Conservation (phyloP, 225 moss, liverwort and hornwort species). For the Sphagnum contortum region DNA sequence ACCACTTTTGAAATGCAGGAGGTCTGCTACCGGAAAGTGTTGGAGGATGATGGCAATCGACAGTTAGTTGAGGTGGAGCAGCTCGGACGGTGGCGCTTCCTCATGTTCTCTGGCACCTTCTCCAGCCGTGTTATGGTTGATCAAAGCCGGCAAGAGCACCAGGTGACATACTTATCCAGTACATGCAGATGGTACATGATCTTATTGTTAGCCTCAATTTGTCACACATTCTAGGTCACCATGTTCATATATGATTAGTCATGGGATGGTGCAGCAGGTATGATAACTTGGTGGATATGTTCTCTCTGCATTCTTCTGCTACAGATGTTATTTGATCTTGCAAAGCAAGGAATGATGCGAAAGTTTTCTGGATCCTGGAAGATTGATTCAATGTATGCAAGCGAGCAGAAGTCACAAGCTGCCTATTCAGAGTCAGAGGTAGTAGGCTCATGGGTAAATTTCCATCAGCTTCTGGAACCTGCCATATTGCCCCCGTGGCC, state of each 20-base stretch:
- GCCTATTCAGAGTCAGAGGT: constrained; percentile 9
- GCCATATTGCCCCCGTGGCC: constrained; percentile 85
- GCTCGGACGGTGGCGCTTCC: constrained; percentile 81
- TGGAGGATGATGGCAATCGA: constrained; percentile 85
- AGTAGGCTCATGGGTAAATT: constrained; percentile 70
- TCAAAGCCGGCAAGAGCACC: constrained; percentile 51
- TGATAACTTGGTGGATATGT: too few relatives aligned
- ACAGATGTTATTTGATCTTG: constrained; percentile 64
- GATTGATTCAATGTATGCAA: constrained; percentile 51
- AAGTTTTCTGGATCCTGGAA: constrained; percentile 77
- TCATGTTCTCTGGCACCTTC: constrained; percentile 72
- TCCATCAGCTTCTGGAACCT: constrained; percentile 65
- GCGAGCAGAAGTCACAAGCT: constrained; percentile 18
- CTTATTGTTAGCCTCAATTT: neutral
- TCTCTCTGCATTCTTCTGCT: neutral
- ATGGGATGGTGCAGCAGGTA: neutral
- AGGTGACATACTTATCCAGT: constrained; percentile 11
- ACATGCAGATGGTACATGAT: neutral
- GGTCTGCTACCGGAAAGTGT: constrained; percentile 64
- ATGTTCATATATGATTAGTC: neutral
- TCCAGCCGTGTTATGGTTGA: constrained; percentile 67
- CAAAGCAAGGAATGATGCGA: constrained; percentile 78
- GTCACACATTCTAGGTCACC: neutral
- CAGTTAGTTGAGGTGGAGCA: constrained; percentile 93
- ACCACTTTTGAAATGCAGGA: constrained; percentile 28